These are phyloP conservation scores for Aegilops sharonensis DNA, from an alignment of 176 grass and related monocot species.

Conservation along the genomic window DNA sequence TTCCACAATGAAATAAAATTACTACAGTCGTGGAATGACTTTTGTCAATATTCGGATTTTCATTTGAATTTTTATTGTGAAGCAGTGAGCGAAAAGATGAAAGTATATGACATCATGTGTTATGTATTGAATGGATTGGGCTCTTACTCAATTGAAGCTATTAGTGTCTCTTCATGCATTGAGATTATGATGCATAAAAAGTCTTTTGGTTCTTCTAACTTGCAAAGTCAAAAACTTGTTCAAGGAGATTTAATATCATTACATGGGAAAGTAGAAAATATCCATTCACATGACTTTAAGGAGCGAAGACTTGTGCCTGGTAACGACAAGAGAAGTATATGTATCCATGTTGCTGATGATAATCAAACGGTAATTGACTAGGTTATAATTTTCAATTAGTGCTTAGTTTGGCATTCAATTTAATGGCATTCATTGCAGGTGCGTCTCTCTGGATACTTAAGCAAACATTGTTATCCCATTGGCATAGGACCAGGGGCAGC, in stretches of 20 bases:
- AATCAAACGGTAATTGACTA: slow-evolving; percentile 59
- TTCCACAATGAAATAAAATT: slow-evolving; percentile 40
- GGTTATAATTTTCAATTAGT: slow-evolving; percentile 30
- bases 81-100: neutral
- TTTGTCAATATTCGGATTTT: slow-evolving; percentile 47
- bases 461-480: slow-evolving; percentile 54
- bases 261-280: slow-evolving; percentile 62
- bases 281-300: slow-evolving; percentile 53
- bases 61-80: slow-evolving; percentile 48
- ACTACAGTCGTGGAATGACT: slow-evolving; percentile 44
- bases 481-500: slow-evolving; percentile 69
- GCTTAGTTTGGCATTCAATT: slow-evolving; percentile 25
- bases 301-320: slow-evolving; percentile 15
- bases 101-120: slow-evolving; percentile 24
- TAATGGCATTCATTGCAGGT: slow-evolving; percentile 54
- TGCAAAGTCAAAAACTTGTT: slow-evolving; percentile 28
- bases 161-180: slow-evolving; percentile 67
- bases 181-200: slow-evolving; percentile 53
- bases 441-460: slow-evolving; percentile 58
- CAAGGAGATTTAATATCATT: slow-evolving; percentile 77
- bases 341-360: slow-evolving; percentile 76
- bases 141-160: slow-evolving; percentile 46
- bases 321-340: slow-evolving; percentile 49
- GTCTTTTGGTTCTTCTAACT: slow-evolving; percentile 39
- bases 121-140: slow-evolving; percentile 27